These are phyloP conservation scores for Dicorynia guianensis DNA, from an alignment of 306 rosid genomes.

Conservation along the genomic window DNA sequence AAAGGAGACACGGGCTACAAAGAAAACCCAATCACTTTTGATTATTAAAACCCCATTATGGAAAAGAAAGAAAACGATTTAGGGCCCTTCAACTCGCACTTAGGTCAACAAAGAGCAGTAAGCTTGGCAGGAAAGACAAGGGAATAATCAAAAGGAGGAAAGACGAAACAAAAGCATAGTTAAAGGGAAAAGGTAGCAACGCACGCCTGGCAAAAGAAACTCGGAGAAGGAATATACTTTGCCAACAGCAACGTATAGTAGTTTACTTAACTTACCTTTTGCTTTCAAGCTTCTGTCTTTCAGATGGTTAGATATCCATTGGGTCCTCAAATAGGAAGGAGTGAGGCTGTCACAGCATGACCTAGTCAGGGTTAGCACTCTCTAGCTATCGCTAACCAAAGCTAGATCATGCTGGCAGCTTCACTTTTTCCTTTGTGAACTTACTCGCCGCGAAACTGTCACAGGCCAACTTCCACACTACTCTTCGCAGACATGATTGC, in stretches of 20 bases:
- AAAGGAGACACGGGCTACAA: not conserved
- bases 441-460: not conserved
- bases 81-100: not conserved
- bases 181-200: conserved; percentile 35
- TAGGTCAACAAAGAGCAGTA: not conserved
- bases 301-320: conserved; percentile 16
- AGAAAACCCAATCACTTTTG: not conserved
- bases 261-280: conserved; percentile 34
- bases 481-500: conserved; percentile 21
- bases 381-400: conserved; percentile 22
- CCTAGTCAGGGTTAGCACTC: conserved; percentile 60
- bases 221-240: conserved; percentile 40
- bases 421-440: conserved; percentile 67
- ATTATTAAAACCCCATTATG: not conserved
- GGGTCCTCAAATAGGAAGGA: conserved; percentile 63
- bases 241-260: conserved; percentile 22
- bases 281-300: conserved; percentile 21
- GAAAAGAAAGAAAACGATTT: conserved; percentile 15
- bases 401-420: conserved; percentile 81
- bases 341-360: conserved; percentile 84
- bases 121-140: not conserved
- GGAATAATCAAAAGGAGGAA: not conserved
- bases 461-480: conserved; percentile 8
- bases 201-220: conserved; percentile 60
- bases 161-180: conserved; percentile 13